Base-by-base conservation (phyloP, 2,329 filamentous ascomycete species). In the Aspergillus sp. region DNA sequence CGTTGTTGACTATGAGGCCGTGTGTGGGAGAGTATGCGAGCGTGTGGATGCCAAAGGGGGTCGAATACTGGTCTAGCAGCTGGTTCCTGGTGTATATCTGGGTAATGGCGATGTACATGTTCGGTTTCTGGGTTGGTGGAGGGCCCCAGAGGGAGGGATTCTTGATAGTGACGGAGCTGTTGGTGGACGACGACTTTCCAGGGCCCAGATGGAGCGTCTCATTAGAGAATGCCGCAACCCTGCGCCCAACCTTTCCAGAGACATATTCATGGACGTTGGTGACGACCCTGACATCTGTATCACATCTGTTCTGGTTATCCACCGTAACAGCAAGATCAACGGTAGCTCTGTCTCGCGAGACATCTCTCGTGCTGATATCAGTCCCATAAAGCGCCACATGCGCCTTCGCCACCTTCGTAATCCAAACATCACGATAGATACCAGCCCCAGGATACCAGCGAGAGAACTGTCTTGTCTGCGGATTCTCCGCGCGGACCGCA, bases 401-500 rank as follows among this genome's bases (percentile, higher is more conserved):
- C 0, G 33, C 44, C 8, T 42, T 33, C 7, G 48, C 22, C 24
- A 53, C 49, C n/a, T 40, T 57, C 9, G 49, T 52, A 11, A 57
- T 12, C 55, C 55, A 57, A 3, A 57, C 49, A 40, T 57, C 52
- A 19, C 55, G 55, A 20, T 57, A 57, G 11, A 57, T 33, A 0
- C 55, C 55, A 13, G 49, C 49, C 2, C 55, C 55, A 17, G 48
- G 55, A 19, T 57, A 57, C 55, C 55, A 57, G 12, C 55, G 49
- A 12, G 48, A 53, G 6, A 49, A 57, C 15, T 30, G 33, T 1
- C 24, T 27, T n/a, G 30, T 7, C 27, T 30, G 27, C 6, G 55
- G 55, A 34, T 57, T 52, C 27, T 57, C 55, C 9, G 52, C 41
- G 0, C 55, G 55, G 5, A 57, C 34, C 7, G 55, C 49, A 4